Conservation (phyloP, 73 alveolate genomes). For the Paramecium tetraurelia region DNA sequence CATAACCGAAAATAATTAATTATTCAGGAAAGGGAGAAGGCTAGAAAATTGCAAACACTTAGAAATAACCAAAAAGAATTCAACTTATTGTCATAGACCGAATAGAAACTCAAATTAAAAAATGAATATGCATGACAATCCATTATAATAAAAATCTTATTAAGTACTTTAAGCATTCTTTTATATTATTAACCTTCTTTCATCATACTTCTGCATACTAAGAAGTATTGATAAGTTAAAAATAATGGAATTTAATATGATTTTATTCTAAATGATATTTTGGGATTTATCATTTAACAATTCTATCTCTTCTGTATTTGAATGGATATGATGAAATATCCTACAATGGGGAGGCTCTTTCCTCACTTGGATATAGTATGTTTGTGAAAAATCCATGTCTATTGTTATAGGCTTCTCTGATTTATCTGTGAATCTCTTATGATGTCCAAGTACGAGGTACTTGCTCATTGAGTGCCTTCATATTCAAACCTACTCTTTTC, state of each 20-base stretch:
- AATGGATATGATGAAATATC: slow-evolving; percentile 48
- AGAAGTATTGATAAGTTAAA: not conserved
- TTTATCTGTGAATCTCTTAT: slow-evolving; percentile 60
- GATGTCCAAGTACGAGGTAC: slow-evolving; percentile 60
- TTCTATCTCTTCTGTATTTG: slow-evolving; percentile 41
- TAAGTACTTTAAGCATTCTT: not conserved
- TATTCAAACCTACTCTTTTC: slow-evolving; percentile 41
- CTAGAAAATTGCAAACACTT: slow-evolving; percentile 14
- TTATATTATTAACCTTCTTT: not conserved
- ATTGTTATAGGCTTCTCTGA: slow-evolving; percentile 43
- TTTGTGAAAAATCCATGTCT: slow-evolving; percentile 60
- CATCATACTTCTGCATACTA: not conserved
- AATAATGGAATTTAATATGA: not conserved
- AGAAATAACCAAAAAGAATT: slow-evolving; percentile 46
- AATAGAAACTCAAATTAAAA: slow-evolving; percentile 59
- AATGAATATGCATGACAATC: slow-evolving; percentile 54
- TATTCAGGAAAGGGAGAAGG: slow-evolving; percentile 52
- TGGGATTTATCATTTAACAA: slow-evolving; percentile 43
- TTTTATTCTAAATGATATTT: not conserved
- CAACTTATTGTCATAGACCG: slow-evolving; percentile 36
- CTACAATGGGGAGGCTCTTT: slow-evolving; percentile 50
- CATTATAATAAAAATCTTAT: not conserved
- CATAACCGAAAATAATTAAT: slow-evolving; percentile 47
- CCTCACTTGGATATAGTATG: slow-evolving; percentile 57
- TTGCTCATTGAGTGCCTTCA: slow-evolving; percentile 51